These are phyloP conservation scores for Euphorbia tirucalli DNA, from an alignment of 345 rosid genomes.

Conservation along the genomic window DNA sequence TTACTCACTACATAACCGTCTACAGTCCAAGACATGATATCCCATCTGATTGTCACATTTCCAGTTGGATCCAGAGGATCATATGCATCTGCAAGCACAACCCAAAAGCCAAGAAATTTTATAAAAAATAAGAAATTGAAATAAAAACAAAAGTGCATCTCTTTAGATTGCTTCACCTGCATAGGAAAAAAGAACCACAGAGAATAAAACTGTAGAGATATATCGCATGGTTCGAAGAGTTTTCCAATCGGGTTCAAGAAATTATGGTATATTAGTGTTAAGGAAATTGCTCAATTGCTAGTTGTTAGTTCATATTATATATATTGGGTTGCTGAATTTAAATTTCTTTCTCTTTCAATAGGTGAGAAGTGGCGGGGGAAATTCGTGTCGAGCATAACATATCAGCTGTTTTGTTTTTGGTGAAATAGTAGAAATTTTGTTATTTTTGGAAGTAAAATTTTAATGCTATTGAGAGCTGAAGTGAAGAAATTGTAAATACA, in stretches of 20 bases:
- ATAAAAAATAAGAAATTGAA: constrained; percentile 4
- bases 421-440: not conserved
- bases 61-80: constrained; percentile 93
- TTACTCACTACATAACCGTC: constrained; percentile 79
- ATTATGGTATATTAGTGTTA: constrained; percentile 7
- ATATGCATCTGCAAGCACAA: constrained; percentile 61
- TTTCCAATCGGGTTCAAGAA: not conserved
- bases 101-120: not conserved
- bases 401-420: constrained; percentile 35
- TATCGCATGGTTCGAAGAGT: constrained; percentile 38
- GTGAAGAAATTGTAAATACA: not conserved
- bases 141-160: not conserved
- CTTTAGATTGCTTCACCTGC: constrained; percentile 39
- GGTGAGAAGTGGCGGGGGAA: constrained; percentile 36
- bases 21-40: constrained; percentile 74
- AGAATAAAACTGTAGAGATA: constrained; percentile 26
- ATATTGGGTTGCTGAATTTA: constrained; percentile 1
- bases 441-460: not conserved
- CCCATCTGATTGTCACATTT: constrained; percentile 86
- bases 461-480: not conserved
- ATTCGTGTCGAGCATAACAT: no score
- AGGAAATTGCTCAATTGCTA: constrained; percentile 46
- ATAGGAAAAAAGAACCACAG: constrained; percentile 41
- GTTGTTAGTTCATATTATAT: constrained; percentile 36
- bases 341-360: constrained; percentile 36